phyloP scores from a whole-genome alignment of 139 green algal species.

The Raphidocelis subcapitata region DNA sequence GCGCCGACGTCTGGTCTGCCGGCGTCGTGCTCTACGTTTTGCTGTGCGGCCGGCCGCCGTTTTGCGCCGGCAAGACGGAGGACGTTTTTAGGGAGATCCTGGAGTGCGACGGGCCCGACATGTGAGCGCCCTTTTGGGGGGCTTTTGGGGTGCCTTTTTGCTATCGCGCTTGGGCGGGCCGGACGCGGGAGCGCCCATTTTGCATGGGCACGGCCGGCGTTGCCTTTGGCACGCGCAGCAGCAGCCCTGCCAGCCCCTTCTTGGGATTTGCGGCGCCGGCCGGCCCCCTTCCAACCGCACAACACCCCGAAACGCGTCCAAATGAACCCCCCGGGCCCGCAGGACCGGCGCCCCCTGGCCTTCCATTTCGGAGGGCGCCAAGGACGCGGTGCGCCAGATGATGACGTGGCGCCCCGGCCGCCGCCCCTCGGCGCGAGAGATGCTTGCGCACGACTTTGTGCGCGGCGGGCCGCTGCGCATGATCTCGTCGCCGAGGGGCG shows the following conservation, averaged over 20 bases:
- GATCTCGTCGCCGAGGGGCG: too few relatives aligned
- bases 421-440: conserved; percentile 75
- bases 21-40: conserved; percentile 89
- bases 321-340: too few relatives aligned
- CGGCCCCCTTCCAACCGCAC: too few relatives aligned
- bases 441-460: background rate
- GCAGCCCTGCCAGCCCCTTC: too few relatives aligned
- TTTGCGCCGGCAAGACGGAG: conserved; percentile 41
- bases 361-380: conserved; percentile 58
- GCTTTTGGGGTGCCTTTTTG: too few relatives aligned
- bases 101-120: conserved; percentile 57
- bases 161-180: too few relatives aligned
- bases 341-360: conserved; percentile 61
- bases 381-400: conserved; percentile 79
- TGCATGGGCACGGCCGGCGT: too few relatives aligned
- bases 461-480: too few relatives aligned
- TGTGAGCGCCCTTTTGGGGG: conserved; percentile 19
- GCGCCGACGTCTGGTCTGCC: conserved; percentile 81
- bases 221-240: too few relatives aligned
- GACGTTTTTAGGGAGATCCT: conserved; percentile 80
- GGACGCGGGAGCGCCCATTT: too few relatives aligned
- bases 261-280: too few relatives aligned
- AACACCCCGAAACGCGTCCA: too few relatives aligned
- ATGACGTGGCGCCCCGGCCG: conserved; percentile 55
- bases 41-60: conserved; percentile 59